Evolutionary conservation across 129 eudicot genomes (phyloP), one percentile per base, ranked within the genome.

Genomic region (Ambrosia artemisiifolia): DNA sequence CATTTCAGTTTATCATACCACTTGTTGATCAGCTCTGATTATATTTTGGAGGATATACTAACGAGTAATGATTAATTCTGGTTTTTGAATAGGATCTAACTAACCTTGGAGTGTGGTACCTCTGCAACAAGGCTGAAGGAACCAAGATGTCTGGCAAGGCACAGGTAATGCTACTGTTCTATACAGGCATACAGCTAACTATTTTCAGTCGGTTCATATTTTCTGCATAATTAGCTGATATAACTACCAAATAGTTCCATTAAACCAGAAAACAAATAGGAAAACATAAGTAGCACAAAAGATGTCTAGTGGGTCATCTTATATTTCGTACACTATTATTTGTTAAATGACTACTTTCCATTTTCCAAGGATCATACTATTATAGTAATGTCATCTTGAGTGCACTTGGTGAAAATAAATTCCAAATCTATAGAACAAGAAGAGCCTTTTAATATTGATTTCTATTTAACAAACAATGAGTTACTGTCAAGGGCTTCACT

Each of bases 71-170:
- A 3, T 34, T 61, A 64, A 32, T 30, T 75, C 42, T 61, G 32
- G 1, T 24, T 24, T 24, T 1, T 65, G 50, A 42, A 75, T 84
- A 87, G 92, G 83, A 78, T 74, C 71, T 83, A 59, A 78, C 88
- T 17, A 85, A 84, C 82, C 72, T 65, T 72, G 92, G 92, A 63
- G 85, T 87, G 61, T 73, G 79, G 65, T 87, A 79, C 67, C 83
- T 87, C 63, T 77, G 82, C 76, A 70, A 84, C 72, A 75, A 78
- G 74, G 86, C 75, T 81, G 82, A 83, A 43, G 88, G 92, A 65
- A 81, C 63, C 40, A 69, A 74, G 65, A 46, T 64, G n/a, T 67
- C 79, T 49, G 75, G 75, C 65, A 67, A 73, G 32, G 83, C 75
- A 73, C 79, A 79, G 75, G 78, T 77, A 14, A 13, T 36, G 14